Percentiles rank a stretch among this genome's conserved stretches.
These are phyloP conservation scores for Fraxinus sp. DNA, from an alignment of 305 asterid species.

Conservation along the genomic window DNA sequence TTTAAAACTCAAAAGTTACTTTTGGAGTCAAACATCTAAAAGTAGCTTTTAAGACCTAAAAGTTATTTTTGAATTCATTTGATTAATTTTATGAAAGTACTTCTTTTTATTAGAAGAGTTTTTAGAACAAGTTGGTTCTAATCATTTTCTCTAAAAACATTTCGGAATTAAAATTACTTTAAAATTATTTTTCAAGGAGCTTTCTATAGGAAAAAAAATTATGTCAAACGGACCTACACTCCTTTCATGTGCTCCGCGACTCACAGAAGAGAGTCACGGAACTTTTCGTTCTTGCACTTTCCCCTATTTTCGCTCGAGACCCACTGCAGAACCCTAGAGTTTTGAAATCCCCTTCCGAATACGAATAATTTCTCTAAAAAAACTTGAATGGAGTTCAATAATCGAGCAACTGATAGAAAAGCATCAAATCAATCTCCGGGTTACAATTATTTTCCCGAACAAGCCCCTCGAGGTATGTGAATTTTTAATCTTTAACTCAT, in stretches of 20 bases:
- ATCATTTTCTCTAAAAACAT: too few species aligned
- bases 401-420: conserved; percentile 12
- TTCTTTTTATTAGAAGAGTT: too few species aligned
- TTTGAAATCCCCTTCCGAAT: neutral
- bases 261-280: neutral
- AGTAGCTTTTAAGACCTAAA: too few species aligned
- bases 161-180: too few species aligned
- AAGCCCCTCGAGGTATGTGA: conserved; percentile 28
- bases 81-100: too few species aligned
- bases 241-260: neutral
- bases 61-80: too few species aligned
- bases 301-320: neutral
- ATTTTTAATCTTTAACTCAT: neutral
- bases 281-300: neutral
- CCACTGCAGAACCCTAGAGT: neutral
- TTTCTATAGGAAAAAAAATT: too few species aligned
- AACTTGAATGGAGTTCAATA: conserved; percentile 25
- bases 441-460: conserved; percentile 12
- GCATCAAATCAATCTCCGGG: conserved; percentile 21
- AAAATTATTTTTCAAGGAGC: too few species aligned
- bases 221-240: neutral
- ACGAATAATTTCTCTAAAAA: neutral
- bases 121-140: too few species aligned
- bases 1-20: too few species aligned
- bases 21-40: too few species aligned